Percentiles rank a stretch among this genome's conserved stretches.
Evolutionary conservation across 192 early-diverging fungal species (phyloP).

Genomic region (Gigaspora rosea): DNA sequence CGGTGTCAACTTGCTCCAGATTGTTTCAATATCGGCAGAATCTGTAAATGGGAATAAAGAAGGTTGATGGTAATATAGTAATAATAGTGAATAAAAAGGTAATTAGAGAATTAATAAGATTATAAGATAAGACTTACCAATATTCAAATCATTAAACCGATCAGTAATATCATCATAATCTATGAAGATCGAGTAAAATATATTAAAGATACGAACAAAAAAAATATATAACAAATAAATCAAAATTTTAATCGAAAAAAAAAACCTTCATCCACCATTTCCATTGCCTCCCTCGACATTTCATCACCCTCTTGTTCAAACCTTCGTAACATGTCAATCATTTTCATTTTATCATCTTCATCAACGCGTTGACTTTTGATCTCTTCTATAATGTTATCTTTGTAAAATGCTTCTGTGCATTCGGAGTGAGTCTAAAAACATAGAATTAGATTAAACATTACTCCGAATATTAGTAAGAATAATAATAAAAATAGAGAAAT

Average conservation of each 20-base stretch:
- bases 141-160: slow-evolving; percentile 46
- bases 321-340: slow-evolving; percentile 52
- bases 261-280: slow-evolving; percentile 38
- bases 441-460: not conserved
- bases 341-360: slow-evolving; percentile 50
- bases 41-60: slow-evolving; percentile 47
- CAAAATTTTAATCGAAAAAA: not conserved
- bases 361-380: slow-evolving; percentile 44
- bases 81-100: not conserved
- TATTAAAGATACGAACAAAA: not conserved
- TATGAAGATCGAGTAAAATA: not conserved
- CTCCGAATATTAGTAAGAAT: slow-evolving; percentile 26
- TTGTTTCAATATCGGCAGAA: slow-evolving; percentile 42
- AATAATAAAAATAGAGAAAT: not conserved
- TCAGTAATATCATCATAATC: slow-evolving; percentile 41
- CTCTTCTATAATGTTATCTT: slow-evolving; percentile 54
- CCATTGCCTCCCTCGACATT: slow-evolving; percentile 33
- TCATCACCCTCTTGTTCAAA: slow-evolving; percentile 49
- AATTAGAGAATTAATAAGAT: slow-evolving; percentile 8
- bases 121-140: slow-evolving; percentile 29
- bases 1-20: slow-evolving; percentile 51
- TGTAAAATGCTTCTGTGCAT: slow-evolving; percentile 67
- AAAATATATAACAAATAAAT: not conserved
- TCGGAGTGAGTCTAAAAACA: slow-evolving; percentile 41
- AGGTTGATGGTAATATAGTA: slow-evolving; percentile 18